Conservation (phyloP, 1,284 basidiomycete species). For the Puccinia horiana region DNA sequence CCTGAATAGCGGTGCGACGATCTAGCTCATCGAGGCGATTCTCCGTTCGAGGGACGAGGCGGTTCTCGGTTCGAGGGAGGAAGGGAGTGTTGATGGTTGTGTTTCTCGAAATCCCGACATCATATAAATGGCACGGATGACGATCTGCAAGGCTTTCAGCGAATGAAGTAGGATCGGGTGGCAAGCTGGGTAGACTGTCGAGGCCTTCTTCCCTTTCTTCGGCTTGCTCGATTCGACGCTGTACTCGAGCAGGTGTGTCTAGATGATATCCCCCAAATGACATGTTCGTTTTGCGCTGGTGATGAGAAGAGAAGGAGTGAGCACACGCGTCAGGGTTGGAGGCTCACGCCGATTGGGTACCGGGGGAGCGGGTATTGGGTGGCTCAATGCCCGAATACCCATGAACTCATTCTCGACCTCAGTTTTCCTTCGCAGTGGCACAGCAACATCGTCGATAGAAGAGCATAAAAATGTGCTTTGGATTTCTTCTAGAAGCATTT, state of each 20-base stretch:
- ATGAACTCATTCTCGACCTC: no score
- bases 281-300: background rate
- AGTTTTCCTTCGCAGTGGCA: no score
- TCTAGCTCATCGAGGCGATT: no score
- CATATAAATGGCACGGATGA: conserved; percentile 28
- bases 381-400: no score
- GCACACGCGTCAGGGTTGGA: background rate
- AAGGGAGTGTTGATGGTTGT: conserved; percentile 20
- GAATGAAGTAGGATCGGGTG: conserved; percentile 9
- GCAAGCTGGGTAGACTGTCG: conserved; percentile 27
- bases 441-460: no score
- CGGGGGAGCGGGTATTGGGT: background rate
- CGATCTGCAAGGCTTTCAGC: background rate
- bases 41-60: background rate
- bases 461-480: no score
- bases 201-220: conserved; percentile 21
- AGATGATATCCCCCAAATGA: background rate
- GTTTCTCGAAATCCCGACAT: conserved; percentile 29
- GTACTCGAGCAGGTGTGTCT: background rate
- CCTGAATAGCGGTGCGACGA: background rate
- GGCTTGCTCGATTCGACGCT: background rate
- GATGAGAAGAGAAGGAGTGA: background rate
- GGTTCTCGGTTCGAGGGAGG: background rate
- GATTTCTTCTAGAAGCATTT: no score
- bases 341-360: background rate